Evolutionary conservation across 352 stramenopile species (phyloP).

Genomic region (Phytopythium cucurbitacearum): DNA sequence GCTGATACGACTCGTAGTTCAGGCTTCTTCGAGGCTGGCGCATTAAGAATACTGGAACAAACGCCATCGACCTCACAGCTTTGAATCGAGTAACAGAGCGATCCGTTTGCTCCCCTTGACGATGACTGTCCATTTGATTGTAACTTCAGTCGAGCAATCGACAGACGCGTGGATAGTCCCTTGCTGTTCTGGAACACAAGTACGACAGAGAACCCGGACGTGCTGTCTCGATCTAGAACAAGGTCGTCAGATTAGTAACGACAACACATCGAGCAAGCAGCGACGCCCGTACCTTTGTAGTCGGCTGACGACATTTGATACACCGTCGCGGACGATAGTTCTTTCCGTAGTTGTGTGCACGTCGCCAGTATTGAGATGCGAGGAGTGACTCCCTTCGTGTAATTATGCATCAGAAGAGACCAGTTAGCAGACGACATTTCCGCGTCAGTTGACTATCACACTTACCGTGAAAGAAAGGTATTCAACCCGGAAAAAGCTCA

Average conservation of each 20-base stretch:
- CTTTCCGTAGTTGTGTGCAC: conserved; percentile 38
- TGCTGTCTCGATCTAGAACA: conserved; percentile 52
- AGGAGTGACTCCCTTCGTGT: conserved; percentile 46
- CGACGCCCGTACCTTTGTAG: conserved; percentile 45
- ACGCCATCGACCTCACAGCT: conserved; percentile 21
- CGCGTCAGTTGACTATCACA: neutral
- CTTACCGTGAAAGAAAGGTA: conserved; percentile 70
- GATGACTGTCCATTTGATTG: neutral
- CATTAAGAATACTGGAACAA: conserved; percentile 12
- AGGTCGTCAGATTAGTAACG: neutral
- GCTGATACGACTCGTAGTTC: no score
- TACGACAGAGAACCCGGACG: neutral
- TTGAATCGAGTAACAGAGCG: neutral
- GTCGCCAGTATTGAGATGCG: conserved; percentile 48
- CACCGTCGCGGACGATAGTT: conserved; percentile 46
- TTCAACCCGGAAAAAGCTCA: conserved; percentile 67
- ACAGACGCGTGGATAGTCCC: conserved; percentile 1
- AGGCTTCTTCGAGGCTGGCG: neutral
- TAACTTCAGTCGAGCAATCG: conserved; percentile 2
- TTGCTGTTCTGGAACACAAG: conserved; percentile 6
- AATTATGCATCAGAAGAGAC: neutral
- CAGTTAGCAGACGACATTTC: neutral
- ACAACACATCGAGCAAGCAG: neutral
- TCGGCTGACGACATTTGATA: conserved; percentile 56
- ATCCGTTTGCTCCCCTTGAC: neutral